Base-by-base conservation (phyloP, 2,329 filamentous ascomycete genomes). In the Myriosclerotinia duriaeana region DNA sequence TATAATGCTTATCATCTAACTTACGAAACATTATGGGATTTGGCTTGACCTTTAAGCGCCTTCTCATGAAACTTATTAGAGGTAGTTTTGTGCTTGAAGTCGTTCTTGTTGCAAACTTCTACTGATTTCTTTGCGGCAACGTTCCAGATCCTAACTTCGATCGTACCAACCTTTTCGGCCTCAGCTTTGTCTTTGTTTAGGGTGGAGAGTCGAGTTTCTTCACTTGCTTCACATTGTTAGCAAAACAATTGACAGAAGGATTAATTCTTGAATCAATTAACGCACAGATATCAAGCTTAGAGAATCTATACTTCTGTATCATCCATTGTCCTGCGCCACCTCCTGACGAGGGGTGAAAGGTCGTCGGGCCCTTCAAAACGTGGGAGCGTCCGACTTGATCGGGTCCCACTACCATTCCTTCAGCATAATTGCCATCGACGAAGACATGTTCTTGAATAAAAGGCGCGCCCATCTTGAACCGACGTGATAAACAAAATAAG, bases 31-130 rank as follows among this genome's bases (percentile, higher is more conserved):
- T 15, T 26, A 14, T 66, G 64, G 3, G 64, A 63, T 38, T 63
- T 63, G 2, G 56, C 58, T 38, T 66, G 30, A 2, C 64, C 58
- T 42, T 66, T 66, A 2, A 66, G 30, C 30, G 50, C 58, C 22
- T 63, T 66, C 52, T 66, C 64, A 46, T 66, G 58, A 7, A 66
- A 60, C n/a, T 22, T 40, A n/a, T 7, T n/a, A 17, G 40, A 11
- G 14, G 7, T 22, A 8, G 6, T 26, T n/a, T 14, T 44, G 4
- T n/a, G 9, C 44, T 11, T 17, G 2, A 40, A 3, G 7, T 5
- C 30, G 30, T 34, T 34, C 5, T 6, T 6, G 22, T 3, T 7
- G 12, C 2, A 2, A 1, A 14, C 4, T 52, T 14, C 5, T 8
- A 2, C 30, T 40, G 42, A 9, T 36, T 12, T 46, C n/a, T 0